Evolutionary conservation across 2,329 filamentous ascomycete genomes (phyloP).

Genomic region (Trichoderma sp.): DNA sequence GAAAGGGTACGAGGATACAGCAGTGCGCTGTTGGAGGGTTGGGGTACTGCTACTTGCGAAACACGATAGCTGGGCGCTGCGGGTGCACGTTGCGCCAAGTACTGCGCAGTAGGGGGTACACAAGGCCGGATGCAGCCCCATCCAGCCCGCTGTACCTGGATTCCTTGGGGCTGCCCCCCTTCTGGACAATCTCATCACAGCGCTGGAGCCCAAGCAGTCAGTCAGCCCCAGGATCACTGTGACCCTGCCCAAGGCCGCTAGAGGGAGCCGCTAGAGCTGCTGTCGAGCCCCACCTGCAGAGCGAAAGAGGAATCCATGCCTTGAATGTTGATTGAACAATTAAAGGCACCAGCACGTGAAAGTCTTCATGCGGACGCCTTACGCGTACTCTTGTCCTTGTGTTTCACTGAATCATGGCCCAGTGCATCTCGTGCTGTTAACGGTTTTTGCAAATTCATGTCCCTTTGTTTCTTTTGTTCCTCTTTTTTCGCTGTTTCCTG

Average conservation of each 20-base stretch:
- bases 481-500: not conserved
- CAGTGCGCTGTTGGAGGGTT: not conserved
- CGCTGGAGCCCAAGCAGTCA: not conserved
- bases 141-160: constrained; percentile 16
- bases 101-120: constrained; percentile 4
- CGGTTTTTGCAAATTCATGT: not conserved
- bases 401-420: not conserved
- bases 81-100: not conserved
- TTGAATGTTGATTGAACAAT: not conserved
- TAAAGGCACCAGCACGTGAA: constrained; percentile 16
- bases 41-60: not conserved
- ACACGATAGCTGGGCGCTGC: not conserved
- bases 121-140: constrained; percentile 3
- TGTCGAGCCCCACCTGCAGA: constrained; percentile 6
- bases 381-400: constrained; percentile 7
- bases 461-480: not conserved
- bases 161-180: not conserved
- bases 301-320: not conserved
- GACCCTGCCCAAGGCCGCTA: constrained; percentile 9
- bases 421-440: not conserved
- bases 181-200: constrained; percentile 17
- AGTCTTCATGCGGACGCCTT: constrained; percentile 2
- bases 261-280: not conserved
- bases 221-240: not conserved
- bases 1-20: constrained; percentile 8